phyloP scores from a whole-genome alignment of 768 basidiomycete genomes.

The Tricholoma hemisulphureum region DNA sequence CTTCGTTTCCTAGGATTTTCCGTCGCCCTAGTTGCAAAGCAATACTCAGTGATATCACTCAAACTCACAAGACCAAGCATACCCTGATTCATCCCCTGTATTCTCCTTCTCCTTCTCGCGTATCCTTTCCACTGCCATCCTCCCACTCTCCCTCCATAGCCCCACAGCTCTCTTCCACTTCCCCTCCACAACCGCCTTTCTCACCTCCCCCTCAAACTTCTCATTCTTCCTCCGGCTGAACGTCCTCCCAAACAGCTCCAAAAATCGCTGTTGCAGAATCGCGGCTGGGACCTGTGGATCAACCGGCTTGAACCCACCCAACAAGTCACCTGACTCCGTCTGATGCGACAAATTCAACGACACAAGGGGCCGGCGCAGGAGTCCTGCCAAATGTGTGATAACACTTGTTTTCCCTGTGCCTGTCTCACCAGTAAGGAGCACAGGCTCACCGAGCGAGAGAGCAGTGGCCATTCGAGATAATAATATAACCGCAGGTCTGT shows the following conservation, averaged over 20 bases:
- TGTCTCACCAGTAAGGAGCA: slow-evolving; percentile 94
- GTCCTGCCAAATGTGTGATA: slow-evolving; percentile 79
- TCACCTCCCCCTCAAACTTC: slow-evolving; percentile 76
- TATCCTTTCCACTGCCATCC: slow-evolving; percentile 68
- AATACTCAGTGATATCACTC: background rate
- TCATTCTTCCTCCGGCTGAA: slow-evolving; percentile 91
- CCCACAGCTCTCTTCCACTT: slow-evolving; percentile 84
- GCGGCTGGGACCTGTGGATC: slow-evolving; percentile 80
- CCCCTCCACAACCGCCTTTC: slow-evolving; percentile 76
- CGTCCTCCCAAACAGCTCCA: slow-evolving; percentile 77
- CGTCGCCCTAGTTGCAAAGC: background rate
- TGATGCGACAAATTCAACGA: slow-evolving; percentile 95
- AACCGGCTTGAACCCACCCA: slow-evolving; percentile 96
- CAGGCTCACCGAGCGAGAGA: slow-evolving; percentile 72
- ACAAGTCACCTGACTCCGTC: slow-evolving; percentile 89
- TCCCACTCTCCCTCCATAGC: slow-evolving; percentile 78
- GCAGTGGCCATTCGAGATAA: slow-evolving; percentile 79
- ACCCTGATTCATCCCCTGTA: slow-evolving; percentile 18
- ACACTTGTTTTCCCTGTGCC: slow-evolving; percentile 98
- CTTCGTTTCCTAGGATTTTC: slow-evolving; percentile 34
- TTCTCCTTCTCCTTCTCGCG: slow-evolving; percentile 18
- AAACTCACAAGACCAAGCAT: slow-evolving; percentile 11
- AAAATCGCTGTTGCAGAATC: slow-evolving; percentile 67
- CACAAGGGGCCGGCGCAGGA: slow-evolving; percentile 74
- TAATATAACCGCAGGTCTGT: slow-evolving; percentile 76